Percentiles rank a stretch among this genome's conserved stretches.
Evolutionary conservation across 106 monocot genomes (phyloP).

Genomic region (Agapanthus africanus): DNA sequence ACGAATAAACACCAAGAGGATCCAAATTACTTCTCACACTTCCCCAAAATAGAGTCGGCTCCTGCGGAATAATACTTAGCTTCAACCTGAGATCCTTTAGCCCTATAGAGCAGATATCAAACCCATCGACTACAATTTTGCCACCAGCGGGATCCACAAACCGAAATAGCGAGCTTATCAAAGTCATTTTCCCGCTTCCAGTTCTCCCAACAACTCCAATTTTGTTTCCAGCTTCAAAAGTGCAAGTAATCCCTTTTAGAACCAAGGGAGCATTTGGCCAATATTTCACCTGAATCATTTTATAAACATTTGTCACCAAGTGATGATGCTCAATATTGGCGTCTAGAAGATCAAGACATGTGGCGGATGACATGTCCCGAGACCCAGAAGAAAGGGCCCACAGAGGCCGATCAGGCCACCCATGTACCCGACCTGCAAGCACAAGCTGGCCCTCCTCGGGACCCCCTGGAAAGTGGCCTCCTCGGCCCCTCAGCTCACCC

Average conservation of each 20-base stretch:
- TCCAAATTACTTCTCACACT: conserved; percentile 65
- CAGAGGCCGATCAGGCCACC: no score
- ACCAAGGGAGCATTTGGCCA: conserved; percentile 37
- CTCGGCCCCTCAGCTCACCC: no score
- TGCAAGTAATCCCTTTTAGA: conserved; percentile 71
- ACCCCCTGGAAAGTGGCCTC: no score
- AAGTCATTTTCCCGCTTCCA: conserved; percentile 73
- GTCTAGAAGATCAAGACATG: no score
- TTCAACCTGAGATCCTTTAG: conserved; percentile 65
- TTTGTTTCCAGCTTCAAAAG: conserved; percentile 46
- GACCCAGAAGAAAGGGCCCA: no score
- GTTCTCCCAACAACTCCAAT: conserved; percentile 70
- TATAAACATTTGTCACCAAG: background rate
- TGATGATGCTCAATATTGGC: no score
- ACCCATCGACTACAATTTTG: conserved; percentile 49
- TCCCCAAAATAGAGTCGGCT: conserved; percentile 68
- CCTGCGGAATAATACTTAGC: conserved; percentile 80
- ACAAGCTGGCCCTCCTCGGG: no score
- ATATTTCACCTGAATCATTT: conserved; percentile 47
- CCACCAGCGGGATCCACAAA: conserved; percentile 50
- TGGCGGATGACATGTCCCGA: no score
- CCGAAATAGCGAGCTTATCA: conserved; percentile 67
- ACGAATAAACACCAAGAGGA: conserved; percentile 48
- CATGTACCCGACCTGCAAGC: no score
- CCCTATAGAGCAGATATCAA: conserved; percentile 59